Evolutionary conservation across 345 rosid species (phyloP).

Genomic region (Psidium guajava): DNA sequence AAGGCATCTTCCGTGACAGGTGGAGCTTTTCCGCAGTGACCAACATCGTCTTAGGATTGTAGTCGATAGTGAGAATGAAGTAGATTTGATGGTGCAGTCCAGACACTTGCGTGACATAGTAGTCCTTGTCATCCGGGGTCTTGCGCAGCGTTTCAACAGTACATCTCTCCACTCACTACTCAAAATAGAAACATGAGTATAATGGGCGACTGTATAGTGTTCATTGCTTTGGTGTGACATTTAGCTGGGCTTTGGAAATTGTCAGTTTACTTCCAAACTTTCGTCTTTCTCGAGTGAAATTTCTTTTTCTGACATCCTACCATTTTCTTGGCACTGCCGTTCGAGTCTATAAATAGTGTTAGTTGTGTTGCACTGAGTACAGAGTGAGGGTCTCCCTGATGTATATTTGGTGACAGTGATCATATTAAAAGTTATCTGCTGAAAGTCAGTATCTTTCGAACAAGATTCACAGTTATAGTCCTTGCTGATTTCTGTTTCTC

Average conservation of each 20-base stretch:
- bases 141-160: constrained; percentile 92
- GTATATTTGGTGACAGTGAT: background rate
- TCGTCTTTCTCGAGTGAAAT: background rate
- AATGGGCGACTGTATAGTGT: background rate
- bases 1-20: constrained; percentile 26
- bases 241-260: background rate
- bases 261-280: background rate
- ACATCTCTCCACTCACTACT: constrained; percentile 93
- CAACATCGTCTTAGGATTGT: constrained; percentile 79
- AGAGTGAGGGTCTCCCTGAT: background rate
- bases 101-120: constrained; percentile 67
- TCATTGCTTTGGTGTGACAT: background rate
- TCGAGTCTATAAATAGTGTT: background rate
- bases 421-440: background rate
- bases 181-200: constrained; percentile 50
- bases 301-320: background rate
- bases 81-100: constrained; percentile 73
- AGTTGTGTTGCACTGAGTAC: background rate
- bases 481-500: background rate
- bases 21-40: constrained; percentile 71
- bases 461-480: background rate
- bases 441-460: background rate
- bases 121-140: constrained; percentile 77
- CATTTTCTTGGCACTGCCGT: background rate
- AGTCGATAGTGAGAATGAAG: constrained; percentile 80